Evolutionary conservation across 768 basidiomycete genomes (phyloP), one percentile per base, ranked within the genome.

Genomic region (Mycena filopes): DNA sequence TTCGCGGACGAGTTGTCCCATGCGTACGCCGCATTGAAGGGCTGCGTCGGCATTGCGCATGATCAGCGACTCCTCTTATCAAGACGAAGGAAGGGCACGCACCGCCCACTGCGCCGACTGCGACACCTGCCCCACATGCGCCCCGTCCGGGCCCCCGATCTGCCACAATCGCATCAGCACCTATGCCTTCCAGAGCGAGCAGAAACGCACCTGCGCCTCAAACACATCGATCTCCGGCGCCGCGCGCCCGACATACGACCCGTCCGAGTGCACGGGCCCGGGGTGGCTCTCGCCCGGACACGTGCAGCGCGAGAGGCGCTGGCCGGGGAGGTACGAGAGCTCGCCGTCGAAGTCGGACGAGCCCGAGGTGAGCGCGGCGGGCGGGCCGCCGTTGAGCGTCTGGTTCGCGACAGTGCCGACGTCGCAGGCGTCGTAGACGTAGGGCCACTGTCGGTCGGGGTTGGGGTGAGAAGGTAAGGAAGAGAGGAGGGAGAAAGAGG

Each of bases 381-480:
- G 55, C 4, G 74, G 74, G 15, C 87, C 91, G 51, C 89, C 86
- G 67, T 87, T 60, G 53, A 63, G 75, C 15, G 90, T 86, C 76
- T 96, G 95, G 75, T 94, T 94, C 12, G 86, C 80, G 1, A 91
- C 79, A 3, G 93, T 94, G 6, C 94, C 94, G 16, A 92, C 84
- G 73, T 95, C 93, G 74, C 94, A 94, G 6, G 87, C 74, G 63
- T 90, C 87, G 69, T 90, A 90, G 7, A 83, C 84, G 71, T 89
- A 90, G 28, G 89, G 90, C 88, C 88, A 90, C 87, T 70, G 69
- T 10, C 1, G 25, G 18, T 16, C 40, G 26, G 16, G 28, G n/a
- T 1, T 13, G 38, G 43, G 16, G 31, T 46, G 20, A 40, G 20
- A 16, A 25, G 10, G 2, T 11, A 29, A 15, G 10, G 25, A 25